Evolutionary conservation across 2,329 filamentous ascomycete genomes (phyloP), one percentile per base, ranked within the genome.

Genomic region (Drechslerella stenobrocha): DNA sequence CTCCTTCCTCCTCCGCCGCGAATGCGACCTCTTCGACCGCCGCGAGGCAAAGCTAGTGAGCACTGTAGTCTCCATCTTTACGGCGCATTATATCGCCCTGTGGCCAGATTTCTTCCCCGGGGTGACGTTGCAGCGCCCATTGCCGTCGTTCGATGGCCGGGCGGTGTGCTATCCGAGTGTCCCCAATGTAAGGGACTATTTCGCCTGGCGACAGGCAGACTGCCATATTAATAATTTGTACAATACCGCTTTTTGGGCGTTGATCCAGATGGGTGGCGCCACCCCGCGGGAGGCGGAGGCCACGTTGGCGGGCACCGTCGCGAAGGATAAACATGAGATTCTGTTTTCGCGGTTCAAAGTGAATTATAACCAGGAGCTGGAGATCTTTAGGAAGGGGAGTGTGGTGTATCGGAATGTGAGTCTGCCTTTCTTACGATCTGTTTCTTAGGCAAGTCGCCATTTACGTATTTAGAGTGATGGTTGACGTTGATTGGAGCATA

Each of bases 141-240:
- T 95, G 9, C 93, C 93, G 0, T 92, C 87, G 3, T 98, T 98
- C 74, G 93, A 98, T 76, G 92, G 91, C 0, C 82, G 93, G 51
- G 90, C 90, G 13, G 90, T 98, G 2, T 85, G 87, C 75, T 98
- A 97, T 77, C 93, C 93, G 0, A 88, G 83, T 58, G 81, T 87
- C 4, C 81, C 83, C 73, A 95, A 96, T 75, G 77, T 98, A 71
- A 82, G 91, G 23, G 93, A 98, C 78, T 98, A 98, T 76, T 84
- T 98, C 81, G 91, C 88, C 75, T 98, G 93, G 93, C 83, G 93
- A 72, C 93, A 98, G 77, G 9, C 32, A 47, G 8, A 65, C 92
- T 89, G 89, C 71, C 93, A 98, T 75, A 95, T 98, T 73, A 98
- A 98, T 77, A 98, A 98, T 74, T 82, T 98, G 2, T 98, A 96